Evolutionary conservation across 2,329 filamentous ascomycete genomes (phyloP).

Genomic region (Leptographium flavum): DNA sequence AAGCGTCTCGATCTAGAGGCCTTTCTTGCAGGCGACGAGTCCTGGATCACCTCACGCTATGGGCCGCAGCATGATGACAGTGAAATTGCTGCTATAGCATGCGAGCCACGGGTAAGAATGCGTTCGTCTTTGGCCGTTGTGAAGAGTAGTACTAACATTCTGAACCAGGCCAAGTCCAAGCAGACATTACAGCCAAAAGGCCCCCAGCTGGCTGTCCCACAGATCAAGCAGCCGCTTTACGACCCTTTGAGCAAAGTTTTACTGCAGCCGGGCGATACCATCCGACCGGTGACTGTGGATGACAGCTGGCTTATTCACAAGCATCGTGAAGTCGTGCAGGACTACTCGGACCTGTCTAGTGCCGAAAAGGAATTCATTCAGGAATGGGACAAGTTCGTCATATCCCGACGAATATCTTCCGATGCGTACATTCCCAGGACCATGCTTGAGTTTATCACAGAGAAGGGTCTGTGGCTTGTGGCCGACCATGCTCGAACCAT

Average conservation of each 20-base stretch:
- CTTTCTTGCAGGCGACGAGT: constrained; percentile 28
- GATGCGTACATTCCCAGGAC: constrained; percentile 35
- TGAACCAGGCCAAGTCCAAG: background rate
- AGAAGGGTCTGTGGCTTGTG: constrained; percentile 38
- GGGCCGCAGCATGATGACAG: constrained; percentile 22
- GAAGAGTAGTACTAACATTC: background rate
- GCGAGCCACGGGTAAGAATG: constrained; percentile 5
- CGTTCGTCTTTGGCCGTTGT: too few species aligned
- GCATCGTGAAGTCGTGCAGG: constrained; percentile 40
- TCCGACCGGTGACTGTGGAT: constrained; percentile 30
- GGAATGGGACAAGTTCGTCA: constrained; percentile 43
- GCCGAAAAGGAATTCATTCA: constrained; percentile 44
- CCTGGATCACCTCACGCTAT: constrained; percentile 28
- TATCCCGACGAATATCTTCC: constrained; percentile 34
- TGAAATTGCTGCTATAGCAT: background rate
- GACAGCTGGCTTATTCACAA: constrained; percentile 43
- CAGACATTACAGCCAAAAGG: constrained; percentile 11
- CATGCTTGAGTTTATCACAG: constrained; percentile 35
- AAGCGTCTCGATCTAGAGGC: constrained; percentile 31
- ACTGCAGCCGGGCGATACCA: constrained; percentile 31
- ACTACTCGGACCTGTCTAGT: constrained; percentile 39
- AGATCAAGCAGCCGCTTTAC: constrained; percentile 37
- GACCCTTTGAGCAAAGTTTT: constrained; percentile 40
- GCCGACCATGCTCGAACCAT: constrained; percentile 30
- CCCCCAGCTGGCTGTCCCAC: constrained; percentile 28